Evolutionary conservation across 2,329 filamentous ascomycete species (phyloP).

Genomic region (Spiromastix sp.): DNA sequence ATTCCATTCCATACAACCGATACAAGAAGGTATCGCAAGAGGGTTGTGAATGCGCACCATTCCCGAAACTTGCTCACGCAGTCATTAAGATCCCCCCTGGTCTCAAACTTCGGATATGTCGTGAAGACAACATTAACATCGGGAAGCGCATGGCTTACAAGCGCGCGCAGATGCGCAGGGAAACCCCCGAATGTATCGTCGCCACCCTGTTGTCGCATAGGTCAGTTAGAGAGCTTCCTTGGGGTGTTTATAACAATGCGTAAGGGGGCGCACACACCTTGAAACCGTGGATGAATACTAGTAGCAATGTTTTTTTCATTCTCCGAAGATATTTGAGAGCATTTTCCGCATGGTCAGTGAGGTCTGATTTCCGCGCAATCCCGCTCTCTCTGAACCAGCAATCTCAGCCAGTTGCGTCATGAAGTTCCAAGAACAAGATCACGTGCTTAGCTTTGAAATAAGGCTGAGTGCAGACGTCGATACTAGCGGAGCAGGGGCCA

Average conservation of each 20-base stretch:
- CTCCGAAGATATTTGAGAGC: constrained; percentile 10
- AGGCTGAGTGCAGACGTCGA: too few species aligned
- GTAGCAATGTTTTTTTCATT: constrained; percentile 37
- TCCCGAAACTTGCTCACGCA: constrained; percentile 37
- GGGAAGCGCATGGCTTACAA: constrained; percentile 34
- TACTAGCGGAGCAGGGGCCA: too few species aligned
- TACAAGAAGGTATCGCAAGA: too few species aligned
- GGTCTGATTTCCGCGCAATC: too few species aligned
- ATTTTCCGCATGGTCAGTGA: constrained; percentile 6
- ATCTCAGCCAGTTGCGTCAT: too few species aligned
- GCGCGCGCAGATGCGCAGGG: constrained; percentile 32
- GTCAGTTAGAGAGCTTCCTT: neutral
- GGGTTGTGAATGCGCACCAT: constrained; percentile 26
- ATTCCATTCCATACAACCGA: neutral
- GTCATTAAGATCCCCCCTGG: constrained; percentile 36
- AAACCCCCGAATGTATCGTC: constrained; percentile 40
- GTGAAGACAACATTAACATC: constrained; percentile 30
- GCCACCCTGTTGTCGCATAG: constrained; percentile 28
- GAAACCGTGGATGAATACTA: constrained; percentile 41
- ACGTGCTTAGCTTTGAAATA: too few species aligned
- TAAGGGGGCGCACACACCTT: constrained; percentile 25
- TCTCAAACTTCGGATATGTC: constrained; percentile 41
- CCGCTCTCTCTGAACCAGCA: too few species aligned
- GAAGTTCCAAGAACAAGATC: too few species aligned
- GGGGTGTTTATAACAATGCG: neutral